Evolutionary conservation across 306 rosid genomes (phyloP), one percentile per base, ranked within the genome.

Genomic region (Pterocarpus macrocarpus): DNA sequence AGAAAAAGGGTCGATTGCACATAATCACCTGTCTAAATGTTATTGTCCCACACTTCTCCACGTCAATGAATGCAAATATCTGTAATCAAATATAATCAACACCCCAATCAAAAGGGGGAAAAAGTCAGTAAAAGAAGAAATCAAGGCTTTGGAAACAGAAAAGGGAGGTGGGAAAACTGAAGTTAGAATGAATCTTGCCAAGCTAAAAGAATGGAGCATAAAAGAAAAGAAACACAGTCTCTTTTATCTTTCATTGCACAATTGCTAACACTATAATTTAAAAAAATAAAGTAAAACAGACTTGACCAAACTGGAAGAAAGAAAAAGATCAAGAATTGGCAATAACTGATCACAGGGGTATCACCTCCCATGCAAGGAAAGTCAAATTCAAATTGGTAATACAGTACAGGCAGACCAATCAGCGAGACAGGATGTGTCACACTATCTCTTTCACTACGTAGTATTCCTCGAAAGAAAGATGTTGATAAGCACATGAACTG

Each of bases 61-160:
- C 89, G 83, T 92, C 96, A 57, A 94, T 81, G 82, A 85, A 92
- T 77, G 92, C 66, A 85, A 90, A 94, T 77, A 92, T 90, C 98
- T 94, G 92, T 45, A 78, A 82, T 45, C 61, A 80, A 73, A 71
- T 78, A 67, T 28, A 79, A 36, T 34, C 56, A 62, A 9, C 17
- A 44, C 53, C 43, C 75, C 14, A 79, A 73, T 68, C 15, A 36
- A 34, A 86, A 36, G 32, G 58, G 33, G 33, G 17, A 17, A 33
- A 22, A 4, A 33, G 30, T 36, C 47, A 22, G 28, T 22, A 22
- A 22, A 22, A 22, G 28, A 22, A 22, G 28, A 22, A 22, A 22
- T 22, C 28, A 22, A 22, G 28, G 28, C 28, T 22, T 22, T 1
- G 28, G 28, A 22, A 22, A 22, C 28, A 22, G 28, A 22, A 22